Conservation (phyloP, 352 stramenopile genomes). For the Pythium biforme region DNA sequence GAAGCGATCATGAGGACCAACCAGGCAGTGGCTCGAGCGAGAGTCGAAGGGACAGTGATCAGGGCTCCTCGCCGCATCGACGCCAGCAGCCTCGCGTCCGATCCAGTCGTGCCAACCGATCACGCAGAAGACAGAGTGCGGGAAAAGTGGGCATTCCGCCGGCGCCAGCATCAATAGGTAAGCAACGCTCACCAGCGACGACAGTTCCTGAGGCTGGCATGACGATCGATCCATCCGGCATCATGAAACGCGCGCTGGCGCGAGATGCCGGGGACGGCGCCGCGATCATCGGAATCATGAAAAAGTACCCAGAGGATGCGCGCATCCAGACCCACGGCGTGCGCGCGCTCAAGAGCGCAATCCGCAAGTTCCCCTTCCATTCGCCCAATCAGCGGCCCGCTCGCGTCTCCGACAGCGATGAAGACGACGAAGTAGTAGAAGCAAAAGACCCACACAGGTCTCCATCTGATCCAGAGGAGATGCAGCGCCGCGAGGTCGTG, state of each 20-base stretch:
- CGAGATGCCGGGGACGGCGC: constrained; percentile 45
- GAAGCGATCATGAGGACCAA: too few relatives aligned
- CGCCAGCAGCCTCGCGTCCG: not conserved
- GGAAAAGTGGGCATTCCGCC: not conserved
- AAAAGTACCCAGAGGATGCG: constrained; percentile 39
- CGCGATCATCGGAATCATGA: constrained; percentile 45
- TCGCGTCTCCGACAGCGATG: not conserved
- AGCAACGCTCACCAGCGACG: too few relatives aligned
- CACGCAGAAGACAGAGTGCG: not conserved
- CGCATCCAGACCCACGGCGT: constrained; percentile 51
- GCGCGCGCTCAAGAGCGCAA: constrained; percentile 41
- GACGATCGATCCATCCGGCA: constrained; percentile 34
- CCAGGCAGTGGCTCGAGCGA: not conserved
- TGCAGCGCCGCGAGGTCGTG: constrained; percentile 23
- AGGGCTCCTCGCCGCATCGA: too few relatives aligned
- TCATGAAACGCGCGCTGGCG: constrained; percentile 52
- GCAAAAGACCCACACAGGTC: not conserved
- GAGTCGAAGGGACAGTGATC: not conserved
- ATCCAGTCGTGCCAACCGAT: not conserved
- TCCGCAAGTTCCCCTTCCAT: constrained; percentile 27
- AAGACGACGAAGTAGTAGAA: constrained; percentile 10
- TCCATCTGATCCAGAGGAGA: not conserved
- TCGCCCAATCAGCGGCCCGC: not conserved
- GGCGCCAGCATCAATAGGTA: not conserved
- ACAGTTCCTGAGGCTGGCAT: not conserved